Base-by-base conservation (phyloP, 225 moss, liverwort and hornwort species). In the Bryoerythrophyllum caledonicum region DNA sequence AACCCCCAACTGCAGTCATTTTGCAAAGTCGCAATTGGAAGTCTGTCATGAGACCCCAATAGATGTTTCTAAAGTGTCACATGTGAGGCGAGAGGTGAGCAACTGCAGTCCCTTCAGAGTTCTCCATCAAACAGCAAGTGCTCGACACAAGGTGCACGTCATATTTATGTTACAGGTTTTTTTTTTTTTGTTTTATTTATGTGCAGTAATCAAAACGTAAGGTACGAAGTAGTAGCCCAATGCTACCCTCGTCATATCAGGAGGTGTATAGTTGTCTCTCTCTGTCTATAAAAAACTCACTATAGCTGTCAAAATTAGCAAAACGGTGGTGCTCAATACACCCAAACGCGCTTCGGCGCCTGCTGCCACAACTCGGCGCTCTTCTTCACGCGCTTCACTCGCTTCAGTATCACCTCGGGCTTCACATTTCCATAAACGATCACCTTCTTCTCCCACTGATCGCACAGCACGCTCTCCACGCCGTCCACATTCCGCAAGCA, bases 381-480 rank as follows among this genome's bases (percentile, higher is more conserved):
- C 60, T 60, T 76, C 71, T 81, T 81, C 60, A 81, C 81, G 28
- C 52, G 71, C 49, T 20, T 32, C 49, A 81, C 71, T 60, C 60
- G 44, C 81, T 65, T 81, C 15, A 81, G 76, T 17, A 76, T n/a
- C 10, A 30, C 63, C 7, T 81, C 81, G 4, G 76, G 43, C 65
- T 41, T 81, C 51, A 65, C 71, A 12, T 81, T 76, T 8, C 81
- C 81, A 28, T 38, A 59, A 1, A 81, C 76, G 0, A 59, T 65
- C 23, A 81, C 76, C 53, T 81, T 81, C 71, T 58, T 71, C 43
- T 58, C 63, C 81, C 81, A 81, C 40, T 81, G 81, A 71, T 81
- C 81, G n/a, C 81, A 81, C 11, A 76, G 25, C 0, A 81, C 65
- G 16, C 65, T 65, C 59, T 76, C 71, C 60, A 81, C 81, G 20